Evolutionary conservation across 768 basidiomycete genomes (phyloP).

Genomic region (Phylloporus sp.): DNA sequence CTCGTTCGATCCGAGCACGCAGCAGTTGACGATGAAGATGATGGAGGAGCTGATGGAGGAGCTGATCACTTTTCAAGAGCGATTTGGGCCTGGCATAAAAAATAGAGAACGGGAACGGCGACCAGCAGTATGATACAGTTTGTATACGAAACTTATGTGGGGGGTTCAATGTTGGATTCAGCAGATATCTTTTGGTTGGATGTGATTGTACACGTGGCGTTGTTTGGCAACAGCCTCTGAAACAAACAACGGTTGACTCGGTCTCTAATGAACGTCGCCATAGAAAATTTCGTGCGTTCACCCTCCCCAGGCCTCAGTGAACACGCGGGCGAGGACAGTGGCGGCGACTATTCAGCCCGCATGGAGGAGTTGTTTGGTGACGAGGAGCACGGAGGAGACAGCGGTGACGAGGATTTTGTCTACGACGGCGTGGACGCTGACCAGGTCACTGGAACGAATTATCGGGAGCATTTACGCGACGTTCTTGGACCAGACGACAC

Average conservation of each 20-base stretch:
- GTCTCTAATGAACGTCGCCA: slow-evolving; percentile 8
- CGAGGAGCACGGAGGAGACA: slow-evolving; percentile 39
- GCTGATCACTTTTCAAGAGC: slow-evolving; percentile 83
- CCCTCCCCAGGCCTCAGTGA: slow-evolving; percentile 14
- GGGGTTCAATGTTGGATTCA: slow-evolving; percentile 11
- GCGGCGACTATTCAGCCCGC: slow-evolving; percentile 23
- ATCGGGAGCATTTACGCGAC: slow-evolving; percentile 66
- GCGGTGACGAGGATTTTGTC: slow-evolving; percentile 60
- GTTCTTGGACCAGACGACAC: slow-evolving; percentile 64
- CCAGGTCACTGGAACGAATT: slow-evolving; percentile 44
- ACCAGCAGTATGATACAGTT: slow-evolving; percentile 30
- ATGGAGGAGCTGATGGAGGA: slow-evolving; percentile 94
- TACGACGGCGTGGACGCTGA: slow-evolving; percentile 69
- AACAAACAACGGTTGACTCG: slow-evolving; percentile 23
- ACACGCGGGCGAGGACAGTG: slow-evolving; percentile 19
- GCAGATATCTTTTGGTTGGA: slow-evolving; percentile 7
- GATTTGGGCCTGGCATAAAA: slow-evolving; percentile 63
- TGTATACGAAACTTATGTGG: slow-evolving; percentile 4
- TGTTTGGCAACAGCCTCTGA: slow-evolving; percentile 28
- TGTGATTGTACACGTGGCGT: slow-evolving; percentile 14
- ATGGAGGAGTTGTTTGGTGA: slow-evolving; percentile 33
- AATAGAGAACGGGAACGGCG: slow-evolving; percentile 52
- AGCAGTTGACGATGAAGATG: slow-evolving; percentile 61
- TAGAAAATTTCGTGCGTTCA: not conserved
- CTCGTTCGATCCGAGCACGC: slow-evolving; percentile 12